Evolutionary conservation across 2,329 filamentous ascomycete genomes (phyloP), one percentile per base, ranked within the genome.

Genomic region (Endoconidiophora polonica): DNA sequence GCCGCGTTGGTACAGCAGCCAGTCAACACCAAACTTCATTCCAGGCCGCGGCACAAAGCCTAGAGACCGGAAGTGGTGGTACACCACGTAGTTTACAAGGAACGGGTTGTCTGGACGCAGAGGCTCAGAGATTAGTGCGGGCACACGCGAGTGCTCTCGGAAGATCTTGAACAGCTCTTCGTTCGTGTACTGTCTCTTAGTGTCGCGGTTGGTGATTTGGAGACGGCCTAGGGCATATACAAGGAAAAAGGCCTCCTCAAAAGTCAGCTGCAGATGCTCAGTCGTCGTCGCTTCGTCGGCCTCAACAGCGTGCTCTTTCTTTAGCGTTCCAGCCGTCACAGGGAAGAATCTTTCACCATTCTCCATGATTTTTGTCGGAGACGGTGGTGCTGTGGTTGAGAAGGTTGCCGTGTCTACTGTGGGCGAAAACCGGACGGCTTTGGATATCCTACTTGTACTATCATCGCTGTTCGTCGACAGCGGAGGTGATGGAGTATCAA

Each of bases 1-100:
- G 0, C 91, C 91, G 18, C 87, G 81, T 51, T 86, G 81, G 65
- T 98, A 98, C 5, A 98, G 74, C n/a, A 98, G 69, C 69, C 86
- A 95, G 63, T 98, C 91, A 7, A 87, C 84, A 20, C 85, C 86
- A 58, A 98, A 98, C 61, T 98, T 98, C 61, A 94, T 81, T 36
- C 91, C 93, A 4, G 84, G 79, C 12, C 93, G 81, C 0, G 93
- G 83, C 1, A 95, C 86, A 90, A 91, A 98, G 22, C 91, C 91
- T 0, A 96, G 71, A 0, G 87, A 94, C 37, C 91, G 82, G 66
- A 94, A 98, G 62, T 98, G 90, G 61, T 98, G 91, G 62, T 94
- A 98, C 16, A 86, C 86, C 10, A 79, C 79, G 59, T 96, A 98
- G 52, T 86, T 81, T 1, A 94, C 63, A 18, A 96, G 68, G 63